Percentiles rank a stretch among this genome's conserved stretches.
Conservation (phyloP, 148 eudicot species). For the Amaranthus cruentus region DNA sequence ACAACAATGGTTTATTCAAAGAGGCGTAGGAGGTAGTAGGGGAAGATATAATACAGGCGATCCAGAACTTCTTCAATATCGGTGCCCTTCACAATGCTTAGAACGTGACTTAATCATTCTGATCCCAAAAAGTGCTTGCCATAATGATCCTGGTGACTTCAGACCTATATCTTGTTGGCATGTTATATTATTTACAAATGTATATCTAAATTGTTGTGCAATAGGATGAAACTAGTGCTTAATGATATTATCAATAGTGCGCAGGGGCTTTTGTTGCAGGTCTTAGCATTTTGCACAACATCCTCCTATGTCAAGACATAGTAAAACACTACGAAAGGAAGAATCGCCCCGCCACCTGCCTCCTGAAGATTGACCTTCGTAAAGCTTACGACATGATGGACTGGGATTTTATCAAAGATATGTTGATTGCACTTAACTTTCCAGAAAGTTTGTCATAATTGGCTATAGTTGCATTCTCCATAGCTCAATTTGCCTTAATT, state of each 20-base stretch:
- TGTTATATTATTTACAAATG: background rate
- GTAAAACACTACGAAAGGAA: background rate
- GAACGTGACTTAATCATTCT: background rate
- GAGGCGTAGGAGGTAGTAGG: background rate
- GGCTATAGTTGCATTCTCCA: too few species aligned
- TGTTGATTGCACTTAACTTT: too few species aligned
- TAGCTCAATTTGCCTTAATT: too few species aligned
- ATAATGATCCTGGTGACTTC: background rate
- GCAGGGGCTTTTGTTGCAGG: background rate
- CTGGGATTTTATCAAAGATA: too few species aligned
- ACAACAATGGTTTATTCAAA: background rate
- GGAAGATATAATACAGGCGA: background rate
- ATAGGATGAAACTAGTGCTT: background rate
- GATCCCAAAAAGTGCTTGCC: background rate
- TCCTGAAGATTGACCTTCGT: background rate
- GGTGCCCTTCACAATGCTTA: background rate
- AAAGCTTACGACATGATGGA: too few species aligned
- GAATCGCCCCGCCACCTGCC: background rate
- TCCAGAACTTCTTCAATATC: background rate
- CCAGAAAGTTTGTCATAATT: too few species aligned
- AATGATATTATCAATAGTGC: background rate
- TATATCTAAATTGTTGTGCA: background rate
- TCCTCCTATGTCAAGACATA: background rate
- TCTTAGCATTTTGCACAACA: background rate
- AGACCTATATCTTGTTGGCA: background rate